These are phyloP conservation scores for Alternaria sp. DNA, from an alignment of 2,329 filamentous ascomycete species.

Conservation along the genomic window DNA sequence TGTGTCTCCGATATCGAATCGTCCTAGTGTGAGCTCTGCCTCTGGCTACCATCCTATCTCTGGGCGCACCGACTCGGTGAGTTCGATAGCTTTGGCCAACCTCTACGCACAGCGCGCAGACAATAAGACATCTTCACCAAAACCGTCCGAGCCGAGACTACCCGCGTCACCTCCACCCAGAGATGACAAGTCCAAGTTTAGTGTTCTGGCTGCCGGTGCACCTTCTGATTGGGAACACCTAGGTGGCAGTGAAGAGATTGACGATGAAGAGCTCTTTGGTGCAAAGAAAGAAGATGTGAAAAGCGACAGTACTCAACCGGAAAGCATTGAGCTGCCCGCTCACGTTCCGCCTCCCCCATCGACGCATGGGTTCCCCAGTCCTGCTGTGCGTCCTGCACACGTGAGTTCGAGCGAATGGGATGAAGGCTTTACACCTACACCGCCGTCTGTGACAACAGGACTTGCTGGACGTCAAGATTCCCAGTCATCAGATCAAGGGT, in stretches of 20 bases:
- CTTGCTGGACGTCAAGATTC: conserved; percentile 23
- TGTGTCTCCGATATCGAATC: conserved; percentile 42
- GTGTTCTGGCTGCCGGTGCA: conserved; percentile 42
- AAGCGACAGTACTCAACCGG: conserved; percentile 22
- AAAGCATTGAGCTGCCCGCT: conserved; percentile 40
- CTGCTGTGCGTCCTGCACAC: conserved; percentile 30
- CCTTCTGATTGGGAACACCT: conserved; percentile 50
- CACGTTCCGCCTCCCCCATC: conserved; percentile 34
- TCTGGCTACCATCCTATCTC: conserved; percentile 20
- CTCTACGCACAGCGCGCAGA: conserved; percentile 34
- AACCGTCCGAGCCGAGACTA: conserved; percentile 21
- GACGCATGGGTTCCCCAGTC: conserved; percentile 41
- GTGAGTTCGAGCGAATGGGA: conserved; percentile 15
- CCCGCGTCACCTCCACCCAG: conserved; percentile 35
- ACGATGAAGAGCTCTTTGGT: conserved; percentile 43
- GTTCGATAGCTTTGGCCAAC: conserved; percentile 42
- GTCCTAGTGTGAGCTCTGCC: conserved; percentile 34
- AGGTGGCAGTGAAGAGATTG: conserved; percentile 40
- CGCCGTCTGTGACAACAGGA: conserved; percentile 29
- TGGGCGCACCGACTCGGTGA: conserved; percentile 39
- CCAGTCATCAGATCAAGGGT: conserved; percentile 24
- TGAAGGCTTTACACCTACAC: conserved; percentile 43
- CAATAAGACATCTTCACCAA: conserved; percentile 34
- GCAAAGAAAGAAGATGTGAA: conserved; percentile 32
- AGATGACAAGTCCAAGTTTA: conserved; percentile 39